A percentile compares a stretch with the other conserved stretches of the same genome.
Evolutionary conservation across 345 rosid genomes (phyloP).

Genomic region (Rhodomyrtus tomentosa): DNA sequence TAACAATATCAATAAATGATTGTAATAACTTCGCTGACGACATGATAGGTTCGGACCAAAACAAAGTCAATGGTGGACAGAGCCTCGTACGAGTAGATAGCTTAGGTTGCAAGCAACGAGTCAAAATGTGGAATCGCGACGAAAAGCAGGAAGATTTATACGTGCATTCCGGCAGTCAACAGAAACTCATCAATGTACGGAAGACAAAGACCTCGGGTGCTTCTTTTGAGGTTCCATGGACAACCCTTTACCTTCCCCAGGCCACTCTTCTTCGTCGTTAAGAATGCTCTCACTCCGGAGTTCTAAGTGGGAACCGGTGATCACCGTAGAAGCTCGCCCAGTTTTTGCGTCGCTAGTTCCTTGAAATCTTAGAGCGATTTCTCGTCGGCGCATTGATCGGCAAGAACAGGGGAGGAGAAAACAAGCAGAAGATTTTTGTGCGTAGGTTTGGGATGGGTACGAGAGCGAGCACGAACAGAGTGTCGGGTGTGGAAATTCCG

Average conservation of each 20-base stretch:
- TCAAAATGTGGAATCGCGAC: background rate
- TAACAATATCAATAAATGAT: background rate
- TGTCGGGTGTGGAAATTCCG: background rate
- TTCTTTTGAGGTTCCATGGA: background rate
- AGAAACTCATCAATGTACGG: background rate
- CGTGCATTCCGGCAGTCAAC: background rate
- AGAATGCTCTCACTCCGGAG: background rate
- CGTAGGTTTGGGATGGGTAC: background rate
- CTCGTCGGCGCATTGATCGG: background rate
- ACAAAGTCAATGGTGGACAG: background rate
- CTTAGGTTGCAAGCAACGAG: background rate
- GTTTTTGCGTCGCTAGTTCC: background rate
- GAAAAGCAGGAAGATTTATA: background rate
- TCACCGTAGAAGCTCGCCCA: background rate
- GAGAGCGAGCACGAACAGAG: background rate
- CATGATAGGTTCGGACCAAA: conserved; percentile 1
- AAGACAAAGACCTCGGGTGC: background rate
- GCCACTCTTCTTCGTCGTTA: background rate
- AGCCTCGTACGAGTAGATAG: background rate
- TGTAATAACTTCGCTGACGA: background rate
- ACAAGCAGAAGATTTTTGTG: background rate
- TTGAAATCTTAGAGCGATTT: background rate
- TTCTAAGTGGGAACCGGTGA: background rate
- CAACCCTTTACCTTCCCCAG: background rate
- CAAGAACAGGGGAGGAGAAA: background rate